Evolutionary conservation across 306 rosid species (phyloP), one percentile per base, ranked within the genome.

Genomic region (Medicago ruthenica): DNA sequence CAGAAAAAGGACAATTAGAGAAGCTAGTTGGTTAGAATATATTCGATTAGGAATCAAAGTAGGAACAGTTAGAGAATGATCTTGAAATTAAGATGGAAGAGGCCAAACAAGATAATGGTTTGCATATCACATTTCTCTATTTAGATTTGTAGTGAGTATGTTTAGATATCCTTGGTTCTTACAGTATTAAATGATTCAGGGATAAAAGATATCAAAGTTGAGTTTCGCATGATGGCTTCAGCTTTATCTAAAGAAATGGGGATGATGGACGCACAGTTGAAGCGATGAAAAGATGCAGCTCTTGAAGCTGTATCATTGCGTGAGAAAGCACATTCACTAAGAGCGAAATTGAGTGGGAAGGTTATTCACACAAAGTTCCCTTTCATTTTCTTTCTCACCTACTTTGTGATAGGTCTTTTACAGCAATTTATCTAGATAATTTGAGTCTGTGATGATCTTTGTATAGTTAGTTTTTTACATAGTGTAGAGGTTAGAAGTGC

Each of bases 211-310:
- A 85, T 95, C 45, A 92, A 88, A 82, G 89, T 89, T 4, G 99
- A 95, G 85, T 95, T 95, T 76, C 93, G 24, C 69, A 96, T 95
- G 73, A 95, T 95, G 99, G 86, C 92, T 20, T 90, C 93, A 37
- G 90, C 97, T 22, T 86, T 95, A 85, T 87, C 97, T 73, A 95
- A 89, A 76, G 97, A 95, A 88, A 88, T 95, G 97, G 93, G 82
- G 66, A 92, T 95, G 97, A 87, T 95, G 97, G 93, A 92, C 84
- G 88, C 86, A 76, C 99, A 92, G 73, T 61, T 90, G 80, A 92
- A 92, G 82, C 87, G 93, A 65, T 95, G 99, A 97, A 84, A 92
- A 80, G 92, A 92, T 71, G 88, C 92, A 59, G 92, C 97, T 68
- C 90, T 92, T 48, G 96, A 92, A 75, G 88, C 97, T 31, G 87